Conservation (phyloP, 2,329 filamentous ascomycete species). For the Cladosporium sp. region DNA sequence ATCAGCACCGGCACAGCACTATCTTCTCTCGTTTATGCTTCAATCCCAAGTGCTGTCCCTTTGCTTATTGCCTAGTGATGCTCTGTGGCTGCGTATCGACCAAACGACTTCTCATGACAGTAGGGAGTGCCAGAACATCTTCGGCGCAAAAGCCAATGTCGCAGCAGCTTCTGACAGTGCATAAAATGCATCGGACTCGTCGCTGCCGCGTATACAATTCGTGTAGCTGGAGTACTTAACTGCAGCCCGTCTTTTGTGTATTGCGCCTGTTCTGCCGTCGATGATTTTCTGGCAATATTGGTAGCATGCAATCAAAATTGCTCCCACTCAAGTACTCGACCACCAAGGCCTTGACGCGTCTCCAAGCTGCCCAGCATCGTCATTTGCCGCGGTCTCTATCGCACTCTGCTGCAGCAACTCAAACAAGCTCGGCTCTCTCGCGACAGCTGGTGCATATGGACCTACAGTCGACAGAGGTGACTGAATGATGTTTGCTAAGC, state of each 20-base stretch:
- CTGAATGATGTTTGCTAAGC: neutral
- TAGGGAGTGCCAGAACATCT: too few species aligned
- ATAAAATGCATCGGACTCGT: neutral
- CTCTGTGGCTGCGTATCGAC: too few species aligned
- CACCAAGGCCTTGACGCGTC: constrained; percentile 2
- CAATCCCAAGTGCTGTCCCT: too few species aligned
- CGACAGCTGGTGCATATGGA: neutral
- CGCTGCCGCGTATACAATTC: neutral
- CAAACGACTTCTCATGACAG: too few species aligned
- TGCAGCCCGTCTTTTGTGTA: neutral
- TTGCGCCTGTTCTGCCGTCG: too few species aligned
- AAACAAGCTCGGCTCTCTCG: constrained; percentile 5
- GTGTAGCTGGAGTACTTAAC: neutral
- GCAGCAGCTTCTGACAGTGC: neutral
- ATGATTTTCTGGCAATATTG: too few species aligned
- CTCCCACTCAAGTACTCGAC: neutral
- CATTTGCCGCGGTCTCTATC: constrained; percentile 1
- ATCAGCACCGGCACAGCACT: too few species aligned
- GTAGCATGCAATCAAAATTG: too few species aligned
- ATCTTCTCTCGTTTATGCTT: too few species aligned
- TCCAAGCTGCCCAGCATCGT: neutral
- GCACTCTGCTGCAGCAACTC: constrained; percentile 10
- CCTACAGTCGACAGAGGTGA: neutral
- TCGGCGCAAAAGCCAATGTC: too few species aligned
- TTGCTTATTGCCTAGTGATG: too few species aligned